Evolutionary conservation across 2,329 filamentous ascomycete species (phyloP).

Genomic region (Fusarium cicatricum): DNA sequence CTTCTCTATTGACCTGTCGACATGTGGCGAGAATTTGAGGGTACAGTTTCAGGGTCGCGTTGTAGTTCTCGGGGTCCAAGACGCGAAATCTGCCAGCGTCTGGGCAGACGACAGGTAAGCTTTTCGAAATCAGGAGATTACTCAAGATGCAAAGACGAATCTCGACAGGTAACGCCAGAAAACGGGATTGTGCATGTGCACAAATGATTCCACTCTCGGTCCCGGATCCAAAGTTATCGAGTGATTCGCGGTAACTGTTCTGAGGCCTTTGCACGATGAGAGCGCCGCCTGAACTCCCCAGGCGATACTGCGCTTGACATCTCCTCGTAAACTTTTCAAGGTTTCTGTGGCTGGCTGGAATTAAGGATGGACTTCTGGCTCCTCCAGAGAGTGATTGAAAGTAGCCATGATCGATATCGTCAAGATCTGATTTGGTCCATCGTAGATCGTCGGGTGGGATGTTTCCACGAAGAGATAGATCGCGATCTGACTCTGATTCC

Average conservation of each 20-base stretch:
- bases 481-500: not conserved
- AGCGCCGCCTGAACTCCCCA: not conserved
- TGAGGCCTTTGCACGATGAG: not conserved
- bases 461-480: not conserved
- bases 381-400: not conserved
- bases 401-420: not conserved
- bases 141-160: slow-evolving; percentile 22
- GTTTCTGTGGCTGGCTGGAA: not conserved
- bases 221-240: not conserved
- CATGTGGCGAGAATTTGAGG: slow-evolving; percentile 14
- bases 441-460: not conserved
- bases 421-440: slow-evolving; percentile 13
- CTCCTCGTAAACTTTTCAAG: not conserved
- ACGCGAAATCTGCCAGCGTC: slow-evolving; percentile 7
- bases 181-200: not conserved
- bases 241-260: not conserved
- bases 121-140: slow-evolving; percentile 7
- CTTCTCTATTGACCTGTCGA: slow-evolving; percentile 16
- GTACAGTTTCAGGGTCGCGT: not conserved
- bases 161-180: slow-evolving; percentile 13
- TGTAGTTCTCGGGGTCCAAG: not conserved
- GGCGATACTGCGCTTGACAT: not conserved
- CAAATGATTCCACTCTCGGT: too few relatives aligned
- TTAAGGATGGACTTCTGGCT: not conserved
- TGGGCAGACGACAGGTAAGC: not conserved